phyloP scores from a whole-genome alignment of 2,329 filamentous ascomycete species.

The Apiospora arundinis region DNA sequence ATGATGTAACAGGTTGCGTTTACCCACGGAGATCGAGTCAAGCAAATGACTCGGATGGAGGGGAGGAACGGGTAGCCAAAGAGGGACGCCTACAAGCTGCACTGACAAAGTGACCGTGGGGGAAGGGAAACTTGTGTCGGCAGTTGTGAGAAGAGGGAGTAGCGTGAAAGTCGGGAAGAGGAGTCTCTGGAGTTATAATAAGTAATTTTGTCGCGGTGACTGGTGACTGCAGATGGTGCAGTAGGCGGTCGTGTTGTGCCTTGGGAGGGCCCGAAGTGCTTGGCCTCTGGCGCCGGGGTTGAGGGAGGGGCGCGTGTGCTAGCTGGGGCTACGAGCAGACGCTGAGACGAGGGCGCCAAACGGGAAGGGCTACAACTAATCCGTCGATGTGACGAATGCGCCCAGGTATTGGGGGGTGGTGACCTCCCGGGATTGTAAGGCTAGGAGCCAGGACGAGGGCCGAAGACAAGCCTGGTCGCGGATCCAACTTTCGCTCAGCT shows the following conservation, averaged over 20 bases:
- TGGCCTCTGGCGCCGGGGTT: slow-evolving; percentile 34
- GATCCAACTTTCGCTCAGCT: slow-evolving; percentile 1
- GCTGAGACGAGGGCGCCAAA: slow-evolving; percentile 42
- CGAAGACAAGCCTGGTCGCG: not conserved
- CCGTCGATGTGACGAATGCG: slow-evolving; percentile 17
- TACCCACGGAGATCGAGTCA: slow-evolving; percentile 43
- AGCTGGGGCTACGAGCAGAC: slow-evolving; percentile 34
- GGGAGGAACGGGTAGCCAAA: slow-evolving; percentile 33
- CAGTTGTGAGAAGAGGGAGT: slow-evolving; percentile 40
- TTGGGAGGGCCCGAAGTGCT: slow-evolving; percentile 10
- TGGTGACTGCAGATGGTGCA: slow-evolving; percentile 17
- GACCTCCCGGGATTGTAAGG: slow-evolving; percentile 8
- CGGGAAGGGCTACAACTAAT: slow-evolving; percentile 32
- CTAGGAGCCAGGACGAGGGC: slow-evolving; percentile 12
- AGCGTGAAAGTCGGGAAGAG: slow-evolving; percentile 32
- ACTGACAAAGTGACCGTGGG: slow-evolving; percentile 46
- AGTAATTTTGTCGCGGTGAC: slow-evolving; percentile 29
- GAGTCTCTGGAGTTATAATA: slow-evolving; percentile 42
- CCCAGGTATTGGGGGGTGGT: slow-evolving; percentile 7
- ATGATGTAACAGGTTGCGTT: slow-evolving; percentile 28
- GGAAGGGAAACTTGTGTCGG: slow-evolving; percentile 35
- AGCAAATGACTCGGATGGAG: slow-evolving; percentile 50
- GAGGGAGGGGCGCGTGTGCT: slow-evolving; percentile 21
- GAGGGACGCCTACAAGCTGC: slow-evolving; percentile 43
- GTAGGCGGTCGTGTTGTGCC: slow-evolving; percentile 21